Base-by-base conservation (phyloP, 768 basidiomycete genomes). In the Lactifluus hygrophoroides region DNA sequence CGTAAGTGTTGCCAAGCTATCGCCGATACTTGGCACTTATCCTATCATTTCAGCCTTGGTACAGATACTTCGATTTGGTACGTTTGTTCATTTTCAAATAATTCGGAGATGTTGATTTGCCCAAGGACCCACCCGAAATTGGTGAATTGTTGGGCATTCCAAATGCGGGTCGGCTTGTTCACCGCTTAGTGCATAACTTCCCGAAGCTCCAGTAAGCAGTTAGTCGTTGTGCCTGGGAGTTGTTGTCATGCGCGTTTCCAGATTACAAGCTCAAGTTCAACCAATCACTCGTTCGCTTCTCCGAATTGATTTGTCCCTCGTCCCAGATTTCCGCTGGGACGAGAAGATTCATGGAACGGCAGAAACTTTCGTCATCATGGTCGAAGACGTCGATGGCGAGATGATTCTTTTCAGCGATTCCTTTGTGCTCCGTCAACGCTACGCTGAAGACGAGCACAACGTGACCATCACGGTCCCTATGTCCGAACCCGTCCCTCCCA, bases 261-360 rank as follows among this genome's bases (percentile, higher is more conserved):
- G 88, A 65, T 75, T 99, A 13, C 88, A 95, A 69, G 95, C 96
- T 0, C 91, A 96, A 67, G 95, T 98, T 0, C 91, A 96, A 66
- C 96, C 95, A 0, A 93, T 99, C 66, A 98, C 96, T 0, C 86
- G 94, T 10, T 90, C 92, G 0, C 82, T 98, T 14, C 80, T 99
- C 14, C 84, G 91, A 34, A 86, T 98, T 55, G 95, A 98, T 63
- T 73, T 99, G 16, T 92, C 91, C 3, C 94, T 99, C 68, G 83
- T 84, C 3, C 94, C 96, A n/a, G 96, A 98, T 69, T 99, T 98
- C 82, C 82, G 87, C 45, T 99, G 96, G 96, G 94, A 97, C 37
- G 90, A 93, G 66, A 91, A 91, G 70, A 82, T 94, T 6, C 95
- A 98, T 64, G 90, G 93, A 3, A 71, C 77, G 0, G 85, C 91